Conservation (phyloP, 2,329 filamentous ascomycete species). For the Neonectria coccinea region DNA sequence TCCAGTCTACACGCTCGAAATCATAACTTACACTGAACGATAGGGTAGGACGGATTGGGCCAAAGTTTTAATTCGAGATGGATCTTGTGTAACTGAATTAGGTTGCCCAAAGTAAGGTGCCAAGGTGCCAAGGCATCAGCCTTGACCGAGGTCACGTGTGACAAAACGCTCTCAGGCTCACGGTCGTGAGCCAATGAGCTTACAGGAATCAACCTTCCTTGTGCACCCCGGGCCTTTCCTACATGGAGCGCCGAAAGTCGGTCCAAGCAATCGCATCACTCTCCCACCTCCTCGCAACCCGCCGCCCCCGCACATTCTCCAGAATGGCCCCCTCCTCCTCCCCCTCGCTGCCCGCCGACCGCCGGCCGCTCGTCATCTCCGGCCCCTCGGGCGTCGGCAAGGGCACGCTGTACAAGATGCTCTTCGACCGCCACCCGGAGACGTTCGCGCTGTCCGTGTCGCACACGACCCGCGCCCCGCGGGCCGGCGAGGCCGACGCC, state of each 20-base stretch:
- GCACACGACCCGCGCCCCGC: slow-evolving; percentile 84
- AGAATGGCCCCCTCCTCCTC: slow-evolving; percentile 35
- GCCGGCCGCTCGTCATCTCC: slow-evolving; percentile 79
- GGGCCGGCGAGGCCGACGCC: slow-evolving; percentile 80
- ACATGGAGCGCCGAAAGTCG: not conserved
- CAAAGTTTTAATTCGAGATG: too few species aligned
- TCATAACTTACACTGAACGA: too few species aligned
- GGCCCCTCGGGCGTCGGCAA: slow-evolving; percentile 86
- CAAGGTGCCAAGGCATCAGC: too few species aligned
- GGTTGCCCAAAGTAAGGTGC: too few species aligned
- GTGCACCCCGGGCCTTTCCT: not conserved
- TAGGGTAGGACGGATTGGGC: too few species aligned
- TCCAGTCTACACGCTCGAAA: too few species aligned
- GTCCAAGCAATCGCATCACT: not conserved
- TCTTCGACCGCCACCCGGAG: slow-evolving; percentile 69
- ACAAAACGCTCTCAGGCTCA: too few species aligned
- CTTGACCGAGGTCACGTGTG: too few species aligned
- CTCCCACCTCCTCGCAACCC: slow-evolving; percentile 5
- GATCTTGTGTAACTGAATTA: too few species aligned
- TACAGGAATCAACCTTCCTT: too few species aligned
- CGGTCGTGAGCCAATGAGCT: too few species aligned
- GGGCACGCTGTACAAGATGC: slow-evolving; percentile 79
- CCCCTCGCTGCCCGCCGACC: slow-evolving; percentile 54
- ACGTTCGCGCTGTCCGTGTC: slow-evolving; percentile 69
- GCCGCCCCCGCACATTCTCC: not conserved